phyloP scores from a whole-genome alignment of 1,284 basidiomycete genomes.

The Moesziomyces globuligerus region DNA sequence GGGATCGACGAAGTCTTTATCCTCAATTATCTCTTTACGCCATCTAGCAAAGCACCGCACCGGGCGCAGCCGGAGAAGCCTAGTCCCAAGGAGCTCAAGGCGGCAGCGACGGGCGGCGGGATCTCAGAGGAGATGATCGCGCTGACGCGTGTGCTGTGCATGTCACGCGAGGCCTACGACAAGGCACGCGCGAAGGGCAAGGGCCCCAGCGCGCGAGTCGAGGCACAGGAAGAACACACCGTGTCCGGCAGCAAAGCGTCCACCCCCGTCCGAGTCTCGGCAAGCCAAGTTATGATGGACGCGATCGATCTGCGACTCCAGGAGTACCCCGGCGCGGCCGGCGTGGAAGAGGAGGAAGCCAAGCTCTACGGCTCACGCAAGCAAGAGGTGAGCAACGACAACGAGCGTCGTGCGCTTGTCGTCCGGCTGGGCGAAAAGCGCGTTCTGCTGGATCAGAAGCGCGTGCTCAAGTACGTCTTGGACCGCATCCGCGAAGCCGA shows the following conservation, averaged over 20 bases:
- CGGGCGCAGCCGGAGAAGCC: conserved; percentile 36
- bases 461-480: conserved; percentile 41
- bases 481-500: conserved; percentile 30
- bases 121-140: conserved; percentile 77
- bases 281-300: conserved; percentile 36
- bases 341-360: conserved; percentile 72
- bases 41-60: conserved; percentile 37
- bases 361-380: conserved; percentile 66
- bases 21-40: conserved; percentile 59
- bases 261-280: conserved; percentile 13
- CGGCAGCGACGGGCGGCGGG: conserved; percentile 70
- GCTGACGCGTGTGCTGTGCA: conserved; percentile 77
- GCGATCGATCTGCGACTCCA: conserved; percentile 42
- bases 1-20: conserved; percentile 62
- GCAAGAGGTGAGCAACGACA: conserved; percentile 20
- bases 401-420: conserved; percentile 73
- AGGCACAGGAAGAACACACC: conserved; percentile 65
- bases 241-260: conserved; percentile 7
- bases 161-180: conserved; percentile 75
- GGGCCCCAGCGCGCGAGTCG: conserved; percentile 79
- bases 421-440: conserved; percentile 84
- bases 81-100: conserved; percentile 31
- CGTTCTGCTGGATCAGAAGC: conserved; percentile 70
- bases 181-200: conserved; percentile 77
- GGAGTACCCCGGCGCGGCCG: conserved; percentile 29